Percentiles rank a stretch among this genome's conserved stretches.
These are phyloP conservation scores for Neoascochyta sp. DNA, from an alignment of 2,329 filamentous ascomycete genomes.

Conservation along the genomic window DNA sequence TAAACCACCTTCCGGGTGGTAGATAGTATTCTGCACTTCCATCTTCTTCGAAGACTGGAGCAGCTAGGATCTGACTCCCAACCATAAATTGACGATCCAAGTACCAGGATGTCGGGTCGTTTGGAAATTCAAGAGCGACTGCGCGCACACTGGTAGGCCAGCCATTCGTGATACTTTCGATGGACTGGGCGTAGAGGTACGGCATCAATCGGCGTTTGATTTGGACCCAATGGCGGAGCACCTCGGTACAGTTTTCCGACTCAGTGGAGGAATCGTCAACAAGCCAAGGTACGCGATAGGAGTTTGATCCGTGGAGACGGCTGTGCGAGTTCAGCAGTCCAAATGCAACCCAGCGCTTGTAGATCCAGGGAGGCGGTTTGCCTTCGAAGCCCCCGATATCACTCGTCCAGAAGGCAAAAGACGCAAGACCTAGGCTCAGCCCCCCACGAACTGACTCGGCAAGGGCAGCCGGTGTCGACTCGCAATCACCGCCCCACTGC, in stretches of 20 bases:
- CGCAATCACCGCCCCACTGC: conserved; percentile 70
- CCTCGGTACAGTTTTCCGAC: conserved; percentile 46
- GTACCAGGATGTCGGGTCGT: conserved; percentile 64
- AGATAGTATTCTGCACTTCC: conserved; percentile 66
- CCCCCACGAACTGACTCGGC: conserved; percentile 67
- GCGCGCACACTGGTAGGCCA: conserved; percentile 60
- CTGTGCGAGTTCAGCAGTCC: conserved; percentile 68
- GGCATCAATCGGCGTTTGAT: conserved; percentile 57
- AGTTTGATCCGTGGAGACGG: conserved; percentile 65
- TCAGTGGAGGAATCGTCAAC: conserved; percentile 60
- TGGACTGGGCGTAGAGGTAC: conserved; percentile 54
- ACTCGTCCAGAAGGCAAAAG: conserved; percentile 66
- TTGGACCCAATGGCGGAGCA: conserved; percentile 53
- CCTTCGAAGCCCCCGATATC: conserved; percentile 73
- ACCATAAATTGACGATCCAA: conserved; percentile 72
- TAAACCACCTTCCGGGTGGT: conserved; percentile 51
- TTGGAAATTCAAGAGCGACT: conserved; percentile 66
- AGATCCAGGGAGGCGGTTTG: conserved; percentile 62
- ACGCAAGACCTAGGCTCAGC: conserved; percentile 59
- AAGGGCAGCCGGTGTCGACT: conserved; percentile 69
- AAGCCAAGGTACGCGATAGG: conserved; percentile 72
- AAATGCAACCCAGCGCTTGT: conserved; percentile 77
- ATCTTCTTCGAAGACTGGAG: conserved; percentile 61
- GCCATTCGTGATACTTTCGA: conserved; percentile 51
- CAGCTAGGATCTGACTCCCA: conserved; percentile 61